Conservation (phyloP, 164 flowering plant genomes). For the Tinospora cordifolia region DNA sequence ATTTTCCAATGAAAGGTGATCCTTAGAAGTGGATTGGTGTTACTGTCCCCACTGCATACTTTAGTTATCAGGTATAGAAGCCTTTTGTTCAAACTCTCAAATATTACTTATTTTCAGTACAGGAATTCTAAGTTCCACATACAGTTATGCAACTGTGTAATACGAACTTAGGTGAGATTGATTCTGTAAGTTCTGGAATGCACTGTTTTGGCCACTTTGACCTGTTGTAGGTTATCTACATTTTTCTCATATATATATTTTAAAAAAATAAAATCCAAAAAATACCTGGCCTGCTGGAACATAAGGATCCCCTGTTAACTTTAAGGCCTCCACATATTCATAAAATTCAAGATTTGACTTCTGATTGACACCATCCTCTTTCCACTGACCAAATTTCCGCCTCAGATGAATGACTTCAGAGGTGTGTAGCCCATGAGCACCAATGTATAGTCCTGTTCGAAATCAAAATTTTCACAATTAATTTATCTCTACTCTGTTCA, state of each 20-base stretch:
- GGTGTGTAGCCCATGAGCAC: slow-evolving; percentile 71
- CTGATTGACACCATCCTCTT: slow-evolving; percentile 43
- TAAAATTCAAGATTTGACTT: slow-evolving; percentile 67
- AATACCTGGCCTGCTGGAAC: slow-evolving; percentile 95
- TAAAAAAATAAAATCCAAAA: background rate
- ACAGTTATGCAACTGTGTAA: too few relatives aligned
- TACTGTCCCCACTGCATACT: background rate
- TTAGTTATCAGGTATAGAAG: background rate
- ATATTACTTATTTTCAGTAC: background rate
- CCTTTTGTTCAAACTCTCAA: background rate
- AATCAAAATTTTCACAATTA: slow-evolving; percentile 4
- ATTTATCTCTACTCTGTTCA: background rate
- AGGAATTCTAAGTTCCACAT: background rate
- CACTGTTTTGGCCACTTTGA: too few relatives aligned
- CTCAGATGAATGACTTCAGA: slow-evolving; percentile 84
- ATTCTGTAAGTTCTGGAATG: too few relatives aligned
- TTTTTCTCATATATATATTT: too few relatives aligned
- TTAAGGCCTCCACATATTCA: slow-evolving; percentile 94
- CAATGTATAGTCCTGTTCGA: slow-evolving; percentile 67
- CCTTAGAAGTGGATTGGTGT: background rate
- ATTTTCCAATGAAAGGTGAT: background rate
- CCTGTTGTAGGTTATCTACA: too few relatives aligned
- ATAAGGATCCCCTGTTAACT: slow-evolving; percentile 87
- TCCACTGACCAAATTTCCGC: slow-evolving; percentile 84
- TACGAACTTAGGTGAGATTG: too few relatives aligned